Evolutionary conservation across 495 filamentous ascomycete species (phyloP).

Genomic region (Xylaria longipes): DNA sequence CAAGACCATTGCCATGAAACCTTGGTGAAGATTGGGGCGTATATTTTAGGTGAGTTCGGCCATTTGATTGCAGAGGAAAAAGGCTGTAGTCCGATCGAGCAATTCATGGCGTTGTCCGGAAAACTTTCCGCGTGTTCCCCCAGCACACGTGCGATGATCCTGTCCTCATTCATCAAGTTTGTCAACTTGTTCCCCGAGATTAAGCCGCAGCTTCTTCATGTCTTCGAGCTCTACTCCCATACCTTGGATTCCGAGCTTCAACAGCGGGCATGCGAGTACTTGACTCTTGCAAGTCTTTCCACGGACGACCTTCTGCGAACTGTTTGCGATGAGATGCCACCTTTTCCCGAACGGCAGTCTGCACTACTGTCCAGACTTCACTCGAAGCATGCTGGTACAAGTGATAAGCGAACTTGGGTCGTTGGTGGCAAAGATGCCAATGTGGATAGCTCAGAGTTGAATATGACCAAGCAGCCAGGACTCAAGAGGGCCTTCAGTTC

Average conservation of each 20-base stretch:
- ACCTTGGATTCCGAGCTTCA: conserved; percentile 95
- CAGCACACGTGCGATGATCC: conserved; percentile 87
- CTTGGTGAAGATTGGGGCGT: conserved; percentile 94
- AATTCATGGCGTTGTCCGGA: conserved; percentile 88
- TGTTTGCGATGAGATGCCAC: conserved; percentile 98
- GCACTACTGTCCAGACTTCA: conserved; percentile 91
- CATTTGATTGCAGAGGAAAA: conserved; percentile 95
- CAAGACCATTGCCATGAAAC: conserved; percentile 94
- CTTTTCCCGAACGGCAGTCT: conserved; percentile 93
- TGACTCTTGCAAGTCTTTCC: conserved; percentile 81
- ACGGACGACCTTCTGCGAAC: conserved; percentile 94
- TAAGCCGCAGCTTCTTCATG: conserved; percentile 89
- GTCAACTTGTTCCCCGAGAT: conserved; percentile 99
- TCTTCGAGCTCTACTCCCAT: conserved; percentile 92
- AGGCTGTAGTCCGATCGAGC: conserved; percentile 96
- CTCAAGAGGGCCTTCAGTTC: conserved; percentile 84
- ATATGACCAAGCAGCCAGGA: conserved; percentile 79
- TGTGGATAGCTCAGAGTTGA: conserved; percentile 77
- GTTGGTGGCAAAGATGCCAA: conserved; percentile 95
- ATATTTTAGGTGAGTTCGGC: conserved; percentile 94
- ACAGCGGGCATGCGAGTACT: conserved; percentile 95
- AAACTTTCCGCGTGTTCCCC: conserved; percentile 92
- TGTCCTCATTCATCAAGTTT: conserved; percentile 96
- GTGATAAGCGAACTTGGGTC: conserved; percentile 95
- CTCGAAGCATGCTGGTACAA: conserved; percentile 87